Base-by-base conservation (phyloP, 2,329 filamentous ascomycete genomes). In the Penicillium sp. region DNA sequence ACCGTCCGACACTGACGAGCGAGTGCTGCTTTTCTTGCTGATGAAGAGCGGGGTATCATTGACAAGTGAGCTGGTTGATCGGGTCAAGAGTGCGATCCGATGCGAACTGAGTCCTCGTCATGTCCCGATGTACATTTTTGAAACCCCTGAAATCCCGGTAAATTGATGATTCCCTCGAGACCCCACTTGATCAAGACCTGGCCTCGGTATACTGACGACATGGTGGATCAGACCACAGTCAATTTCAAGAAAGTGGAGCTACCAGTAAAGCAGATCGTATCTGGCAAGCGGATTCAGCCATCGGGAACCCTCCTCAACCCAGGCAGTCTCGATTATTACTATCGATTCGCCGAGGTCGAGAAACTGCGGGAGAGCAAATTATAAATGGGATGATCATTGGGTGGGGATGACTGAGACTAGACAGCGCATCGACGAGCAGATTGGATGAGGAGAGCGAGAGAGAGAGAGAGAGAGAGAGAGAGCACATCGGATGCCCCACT, bases 211-310 rank as follows among this genome's bases (percentile, higher is more conserved):
- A 56, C 54, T 53, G 50, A 88, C 89, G 40, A 23, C 71, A 77
- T 40, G 88, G 37, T 24, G 21, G 39, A 54, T 51, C 49, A 91
- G 85, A 89, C 86, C 0, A 94, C 90, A 0, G 85, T 93, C 58
- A 94, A 93, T 68, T 73, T 90, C 47, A 94, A 93, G 72, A 93
- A 94, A 73, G 90, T 94, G 5, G 90, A 94, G 71, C 65, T 93
- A 47, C 89, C 90, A 0, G 87, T 94, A 34, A 94, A 94, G 76
- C 87, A 90, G 68, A 94, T 94, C 60, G 86, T 94, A 1, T 90
- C 84, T 0, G 90, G 90, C 0, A 84, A 86, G 60, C 82, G 75
- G 10, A 83, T 94, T 68, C 90, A 88, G 72, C 84, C 89, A 0
- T 90, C 87, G 49, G 89, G 89, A 2, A 93, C 90, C 3, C 72